These are phyloP conservation scores for Exsudoporus frostii DNA, from an alignment of 768 basidiomycete species.

Conservation along the genomic window DNA sequence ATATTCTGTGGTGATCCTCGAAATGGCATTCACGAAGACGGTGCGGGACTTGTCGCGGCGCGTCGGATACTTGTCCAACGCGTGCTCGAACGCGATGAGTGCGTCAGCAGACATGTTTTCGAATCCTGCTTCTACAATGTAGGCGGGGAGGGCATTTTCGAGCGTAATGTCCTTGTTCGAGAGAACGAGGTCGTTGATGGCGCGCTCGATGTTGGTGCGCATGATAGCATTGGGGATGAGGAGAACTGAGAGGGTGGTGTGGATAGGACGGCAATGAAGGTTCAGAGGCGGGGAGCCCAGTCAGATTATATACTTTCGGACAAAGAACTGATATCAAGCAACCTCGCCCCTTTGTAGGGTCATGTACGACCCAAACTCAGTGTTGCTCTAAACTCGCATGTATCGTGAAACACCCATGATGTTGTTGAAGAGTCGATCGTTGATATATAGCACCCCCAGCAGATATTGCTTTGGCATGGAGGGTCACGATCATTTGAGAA, in stretches of 20 bases:
- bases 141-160: constrained; percentile 6
- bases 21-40: not conserved
- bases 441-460: not conserved
- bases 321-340: constrained; percentile 5
- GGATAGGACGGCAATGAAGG: not conserved
- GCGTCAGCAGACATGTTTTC: constrained; percentile 5
- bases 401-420: not conserved
- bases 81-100: constrained; percentile 13
- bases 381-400: not conserved
- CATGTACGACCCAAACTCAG: too few species aligned
- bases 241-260: not conserved
- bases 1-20: constrained; percentile 4
- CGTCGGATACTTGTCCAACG: constrained; percentile 14
- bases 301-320: constrained; percentile 3
- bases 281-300: not conserved
- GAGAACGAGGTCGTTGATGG: constrained; percentile 7
- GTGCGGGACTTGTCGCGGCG: constrained; percentile 1
- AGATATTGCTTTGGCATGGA: not conserved
- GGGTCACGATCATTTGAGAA: not conserved
- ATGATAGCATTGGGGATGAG: not conserved
- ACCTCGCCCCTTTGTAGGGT: not conserved
- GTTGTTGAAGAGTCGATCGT: not conserved
- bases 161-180: constrained; percentile 7
- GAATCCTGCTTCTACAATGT: constrained; percentile 13
- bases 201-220: constrained; percentile 14